phyloP scores from a whole-genome alignment of 257 asterid species.

The Capsicum baccatum region DNA sequence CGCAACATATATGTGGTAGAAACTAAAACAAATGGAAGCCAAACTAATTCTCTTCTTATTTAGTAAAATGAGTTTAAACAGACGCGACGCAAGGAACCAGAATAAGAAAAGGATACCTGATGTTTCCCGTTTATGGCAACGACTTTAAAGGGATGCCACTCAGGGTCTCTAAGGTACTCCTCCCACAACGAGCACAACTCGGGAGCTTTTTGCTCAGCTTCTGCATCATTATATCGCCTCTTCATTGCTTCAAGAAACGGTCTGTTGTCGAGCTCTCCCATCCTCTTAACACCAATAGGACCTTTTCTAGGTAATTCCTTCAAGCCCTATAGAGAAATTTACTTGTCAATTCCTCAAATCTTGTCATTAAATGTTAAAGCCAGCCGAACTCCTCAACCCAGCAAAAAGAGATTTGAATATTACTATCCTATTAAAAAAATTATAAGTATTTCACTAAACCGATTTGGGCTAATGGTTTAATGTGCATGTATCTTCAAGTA shows the following conservation, averaged over 20 bases:
- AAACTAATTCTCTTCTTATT: background rate
- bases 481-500: constrained; percentile 18
- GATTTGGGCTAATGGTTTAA: background rate
- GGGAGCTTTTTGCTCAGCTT: constrained; percentile 79
- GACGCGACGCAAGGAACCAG: background rate
- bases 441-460: background rate
- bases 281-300: constrained; percentile 65
- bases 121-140: constrained; percentile 52
- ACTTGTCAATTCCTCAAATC: constrained; percentile 31
- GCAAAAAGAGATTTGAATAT: background rate
- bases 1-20: background rate
- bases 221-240: constrained; percentile 60
- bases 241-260: constrained; percentile 68
- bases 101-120: constrained; percentile 51
- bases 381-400: constrained; percentile 22
- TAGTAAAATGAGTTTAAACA: constrained; percentile 20
- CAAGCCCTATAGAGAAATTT: constrained; percentile 55
- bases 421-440: background rate
- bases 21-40: constrained; percentile 21
- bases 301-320: constrained; percentile 47
- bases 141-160: constrained; percentile 90
- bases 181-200: constrained; percentile 89
- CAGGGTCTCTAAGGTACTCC: constrained; percentile 93
- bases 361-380: constrained; percentile 32
- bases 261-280: constrained; percentile 73